Evolutionary conservation across 148 eudicot species (phyloP).

Genomic region (Cornus florida): DNA sequence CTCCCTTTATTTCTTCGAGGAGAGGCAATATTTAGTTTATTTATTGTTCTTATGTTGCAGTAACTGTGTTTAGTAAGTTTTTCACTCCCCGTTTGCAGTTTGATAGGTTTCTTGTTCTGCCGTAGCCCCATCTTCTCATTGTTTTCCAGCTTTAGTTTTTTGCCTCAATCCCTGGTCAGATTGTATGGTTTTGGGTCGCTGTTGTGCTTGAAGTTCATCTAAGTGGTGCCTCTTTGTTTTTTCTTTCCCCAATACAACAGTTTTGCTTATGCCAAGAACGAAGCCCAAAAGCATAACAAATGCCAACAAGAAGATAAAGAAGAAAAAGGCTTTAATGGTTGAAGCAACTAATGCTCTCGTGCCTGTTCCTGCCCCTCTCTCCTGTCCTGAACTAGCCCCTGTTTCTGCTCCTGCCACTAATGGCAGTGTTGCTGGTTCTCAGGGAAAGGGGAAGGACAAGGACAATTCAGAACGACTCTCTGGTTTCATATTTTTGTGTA

Average conservation of each 20-base stretch:
- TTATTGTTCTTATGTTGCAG: not conserved
- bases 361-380: not conserved
- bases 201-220: not conserved
- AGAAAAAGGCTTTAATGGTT: conserved; percentile 2
- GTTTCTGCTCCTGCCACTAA: conserved; percentile 10
- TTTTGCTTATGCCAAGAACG: conserved; percentile 19
- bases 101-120: not conserved
- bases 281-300: conserved; percentile 9
- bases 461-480: conserved; percentile 6
- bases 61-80: too few species aligned
- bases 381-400: not conserved
- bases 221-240: conserved; percentile 5
- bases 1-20: too few species aligned
- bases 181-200: not conserved
- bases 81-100: not conserved
- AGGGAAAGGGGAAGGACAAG: not conserved
- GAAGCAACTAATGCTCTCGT: not conserved
- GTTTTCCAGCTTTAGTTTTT: not conserved
- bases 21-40: too few species aligned
- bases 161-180: not conserved
- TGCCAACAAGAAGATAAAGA: conserved; percentile 12
- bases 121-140: not conserved
- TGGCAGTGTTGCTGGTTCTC: not conserved
- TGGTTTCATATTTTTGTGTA: conserved; percentile 64
- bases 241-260: not conserved